These are phyloP conservation scores for Populus davidiana DNA, from an alignment of 345 rosid genomes.

Conservation along the genomic window DNA sequence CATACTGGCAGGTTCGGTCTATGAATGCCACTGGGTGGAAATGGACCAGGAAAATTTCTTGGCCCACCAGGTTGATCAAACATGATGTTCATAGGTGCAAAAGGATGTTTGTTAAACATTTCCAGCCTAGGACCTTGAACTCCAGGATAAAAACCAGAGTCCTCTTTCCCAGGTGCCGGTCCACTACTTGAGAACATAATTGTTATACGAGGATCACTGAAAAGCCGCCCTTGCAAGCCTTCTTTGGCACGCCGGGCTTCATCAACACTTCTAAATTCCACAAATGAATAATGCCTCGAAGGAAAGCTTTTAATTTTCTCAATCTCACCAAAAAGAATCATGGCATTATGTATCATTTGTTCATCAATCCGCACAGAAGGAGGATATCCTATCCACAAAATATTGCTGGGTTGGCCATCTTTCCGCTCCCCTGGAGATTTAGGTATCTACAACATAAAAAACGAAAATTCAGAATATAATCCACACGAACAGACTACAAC, in stretches of 20 bases:
- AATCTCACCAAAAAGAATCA: conserved; percentile 98
- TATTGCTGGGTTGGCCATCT: conserved; percentile 76
- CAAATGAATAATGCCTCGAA: conserved; percentile 76
- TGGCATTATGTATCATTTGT: conserved; percentile 92
- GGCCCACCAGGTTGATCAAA: conserved; percentile 45
- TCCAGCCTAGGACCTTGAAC: conserved; percentile 58
- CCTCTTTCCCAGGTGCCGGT: conserved; percentile 60
- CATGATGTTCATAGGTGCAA: conserved; percentile 39
- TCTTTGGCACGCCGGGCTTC: conserved; percentile 97
- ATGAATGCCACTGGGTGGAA: conserved; percentile 35
- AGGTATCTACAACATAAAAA: conserved; percentile 40
- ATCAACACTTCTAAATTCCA: conserved; percentile 89
- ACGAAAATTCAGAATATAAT: neutral
- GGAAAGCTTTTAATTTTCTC: conserved; percentile 81
- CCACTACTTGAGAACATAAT: conserved; percentile 75
- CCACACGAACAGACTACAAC: neutral
- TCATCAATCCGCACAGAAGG: conserved; percentile 87
- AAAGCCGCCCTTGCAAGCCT: conserved; percentile 86
- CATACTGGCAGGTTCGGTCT: conserved; percentile 39
- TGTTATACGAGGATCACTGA: conserved; percentile 86
- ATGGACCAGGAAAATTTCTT: conserved; percentile 31
- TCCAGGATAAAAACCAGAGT: conserved; percentile 47
- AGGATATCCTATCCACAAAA: conserved; percentile 92
- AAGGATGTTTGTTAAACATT: conserved; percentile 44
- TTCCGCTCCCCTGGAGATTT: conserved; percentile 46